Percentiles rank a stretch among this genome's conserved stretches.
Conservation (phyloP, 2,329 filamentous ascomycete species). For the Stemphylium lycopersici region DNA sequence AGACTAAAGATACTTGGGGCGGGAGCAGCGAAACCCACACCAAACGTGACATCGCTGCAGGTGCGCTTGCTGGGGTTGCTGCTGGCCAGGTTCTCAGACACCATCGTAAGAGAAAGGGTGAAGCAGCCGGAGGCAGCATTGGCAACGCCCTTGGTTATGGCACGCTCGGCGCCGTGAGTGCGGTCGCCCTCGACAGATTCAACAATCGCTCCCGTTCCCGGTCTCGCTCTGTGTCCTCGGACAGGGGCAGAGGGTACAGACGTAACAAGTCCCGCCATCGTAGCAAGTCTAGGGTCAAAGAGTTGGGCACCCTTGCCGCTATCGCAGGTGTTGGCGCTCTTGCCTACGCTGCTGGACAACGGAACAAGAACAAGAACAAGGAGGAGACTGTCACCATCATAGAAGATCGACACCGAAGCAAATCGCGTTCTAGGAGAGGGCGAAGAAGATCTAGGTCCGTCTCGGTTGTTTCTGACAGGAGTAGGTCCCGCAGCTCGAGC, state of each 20-base stretch:
- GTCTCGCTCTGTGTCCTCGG: conserved; percentile 49
- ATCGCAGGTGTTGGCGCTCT: conserved; percentile 66
- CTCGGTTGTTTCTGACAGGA: conserved; percentile 33
- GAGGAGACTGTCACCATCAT: conserved; percentile 47
- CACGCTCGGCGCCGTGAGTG: conserved; percentile 65
- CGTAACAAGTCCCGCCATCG: conserved; percentile 40
- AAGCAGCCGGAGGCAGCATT: conserved; percentile 58
- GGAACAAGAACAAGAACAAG: conserved; percentile 55
- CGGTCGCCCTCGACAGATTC: conserved; percentile 62
- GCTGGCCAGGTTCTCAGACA: conserved; percentile 66
- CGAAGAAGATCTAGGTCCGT: conserved; percentile 43
- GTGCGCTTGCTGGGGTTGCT: conserved; percentile 65
- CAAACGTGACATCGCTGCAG: conserved; percentile 67
- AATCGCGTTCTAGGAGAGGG: conserved; percentile 52
- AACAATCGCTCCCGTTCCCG: conserved; percentile 57
- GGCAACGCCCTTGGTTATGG: conserved; percentile 65
- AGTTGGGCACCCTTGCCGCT: conserved; percentile 64
- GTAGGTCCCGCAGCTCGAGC: conserved; percentile 52
- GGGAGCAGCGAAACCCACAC: conserved; percentile 53
- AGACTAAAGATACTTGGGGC: conserved; percentile 56
- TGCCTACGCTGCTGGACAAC: conserved; percentile 58
- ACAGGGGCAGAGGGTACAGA: conserved; percentile 32
- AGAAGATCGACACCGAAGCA: conserved; percentile 44
- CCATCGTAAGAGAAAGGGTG: conserved; percentile 62
- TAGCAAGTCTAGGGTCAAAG: conserved; percentile 54